Conservation (phyloP, 495 filamentous ascomycete genomes). For the Aspergillus cristatus region DNA sequence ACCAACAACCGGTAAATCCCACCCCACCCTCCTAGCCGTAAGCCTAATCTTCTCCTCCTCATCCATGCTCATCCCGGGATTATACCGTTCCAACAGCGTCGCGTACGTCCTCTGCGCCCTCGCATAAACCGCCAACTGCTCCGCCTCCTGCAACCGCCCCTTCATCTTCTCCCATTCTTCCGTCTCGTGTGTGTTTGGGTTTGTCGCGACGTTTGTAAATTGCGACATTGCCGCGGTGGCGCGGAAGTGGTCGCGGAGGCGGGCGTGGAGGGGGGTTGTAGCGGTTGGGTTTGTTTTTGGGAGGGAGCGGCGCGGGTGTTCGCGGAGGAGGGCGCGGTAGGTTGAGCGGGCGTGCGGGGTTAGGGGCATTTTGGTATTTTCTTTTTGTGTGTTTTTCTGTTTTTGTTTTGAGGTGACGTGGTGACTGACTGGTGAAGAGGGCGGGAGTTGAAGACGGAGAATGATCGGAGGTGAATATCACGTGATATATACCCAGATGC, state of each 20-base stretch:
- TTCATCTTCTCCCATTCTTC: slow-evolving; percentile 5
- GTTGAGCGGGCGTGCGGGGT: slow-evolving; percentile 55
- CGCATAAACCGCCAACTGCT: slow-evolving; percentile 72
- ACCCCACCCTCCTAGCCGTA: slow-evolving; percentile 79
- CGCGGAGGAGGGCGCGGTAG: slow-evolving; percentile 85
- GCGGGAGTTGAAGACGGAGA: background rate
- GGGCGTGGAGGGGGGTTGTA: slow-evolving; percentile 50
- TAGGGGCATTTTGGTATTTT: slow-evolving; percentile 17
- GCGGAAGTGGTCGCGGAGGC: slow-evolving; percentile 44
- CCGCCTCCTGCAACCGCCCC: slow-evolving; percentile 46
- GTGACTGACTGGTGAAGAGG: slow-evolving; percentile 1
- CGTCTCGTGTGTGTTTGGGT: no score
- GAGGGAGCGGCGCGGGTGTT: slow-evolving; percentile 65
- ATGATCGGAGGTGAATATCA: background rate
- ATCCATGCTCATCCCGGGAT: slow-evolving; percentile 76
- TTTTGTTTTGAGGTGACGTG: slow-evolving; percentile 3
- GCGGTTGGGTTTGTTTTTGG: slow-evolving; percentile 45
- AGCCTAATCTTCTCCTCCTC: slow-evolving; percentile 77
- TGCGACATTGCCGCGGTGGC: no score
- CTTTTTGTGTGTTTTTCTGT: slow-evolving; percentile 13
- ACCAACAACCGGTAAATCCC: slow-evolving; percentile 60
- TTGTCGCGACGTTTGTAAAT: no score
- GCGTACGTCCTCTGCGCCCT: slow-evolving; percentile 75
- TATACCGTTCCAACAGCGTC: slow-evolving; percentile 79
- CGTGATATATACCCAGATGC: background rate